Conservation (phyloP, 2,329 filamentous ascomycete genomes). For the Pseudocercospora eumusae region DNA sequence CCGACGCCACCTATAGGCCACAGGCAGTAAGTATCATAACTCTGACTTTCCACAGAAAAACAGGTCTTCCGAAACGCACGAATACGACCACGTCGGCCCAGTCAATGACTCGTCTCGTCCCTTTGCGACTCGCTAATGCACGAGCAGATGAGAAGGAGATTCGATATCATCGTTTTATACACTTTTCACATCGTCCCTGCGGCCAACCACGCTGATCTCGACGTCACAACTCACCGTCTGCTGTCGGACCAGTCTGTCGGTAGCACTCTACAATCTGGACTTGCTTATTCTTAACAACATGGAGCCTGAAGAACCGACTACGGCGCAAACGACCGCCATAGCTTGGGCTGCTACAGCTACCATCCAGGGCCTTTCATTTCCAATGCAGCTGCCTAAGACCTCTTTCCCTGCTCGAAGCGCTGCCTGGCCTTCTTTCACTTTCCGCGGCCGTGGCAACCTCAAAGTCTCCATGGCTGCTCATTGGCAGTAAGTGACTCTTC, state of each 20-base stretch:
- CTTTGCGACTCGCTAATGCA: slow-evolving; percentile 5
- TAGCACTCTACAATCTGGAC: background rate
- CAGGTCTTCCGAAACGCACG: background rate
- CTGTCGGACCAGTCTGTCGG: slow-evolving; percentile 1
- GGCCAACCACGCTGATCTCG: background rate
- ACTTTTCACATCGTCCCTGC: background rate
- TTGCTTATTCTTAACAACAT: background rate
- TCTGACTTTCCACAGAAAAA: background rate
- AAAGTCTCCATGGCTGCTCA: background rate
- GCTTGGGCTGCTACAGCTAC: background rate
- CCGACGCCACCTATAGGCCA: slow-evolving; percentile 1
- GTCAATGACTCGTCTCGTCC: background rate
- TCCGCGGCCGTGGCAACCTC: background rate
- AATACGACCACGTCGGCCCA: background rate
- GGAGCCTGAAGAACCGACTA: background rate
- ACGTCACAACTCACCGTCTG: background rate
- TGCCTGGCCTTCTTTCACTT: background rate
- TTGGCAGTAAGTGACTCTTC: background rate
- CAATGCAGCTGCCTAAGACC: background rate
- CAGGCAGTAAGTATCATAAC: background rate
- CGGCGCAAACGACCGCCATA: background rate
- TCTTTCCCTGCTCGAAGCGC: background rate
- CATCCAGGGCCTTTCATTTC: slow-evolving; percentile 3
- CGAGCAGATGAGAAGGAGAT: slow-evolving; percentile 6
- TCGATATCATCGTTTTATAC: background rate